Base-by-base conservation (phyloP, 1,139 yeast genomes). In the Geotrichum carabidarum region DNA sequence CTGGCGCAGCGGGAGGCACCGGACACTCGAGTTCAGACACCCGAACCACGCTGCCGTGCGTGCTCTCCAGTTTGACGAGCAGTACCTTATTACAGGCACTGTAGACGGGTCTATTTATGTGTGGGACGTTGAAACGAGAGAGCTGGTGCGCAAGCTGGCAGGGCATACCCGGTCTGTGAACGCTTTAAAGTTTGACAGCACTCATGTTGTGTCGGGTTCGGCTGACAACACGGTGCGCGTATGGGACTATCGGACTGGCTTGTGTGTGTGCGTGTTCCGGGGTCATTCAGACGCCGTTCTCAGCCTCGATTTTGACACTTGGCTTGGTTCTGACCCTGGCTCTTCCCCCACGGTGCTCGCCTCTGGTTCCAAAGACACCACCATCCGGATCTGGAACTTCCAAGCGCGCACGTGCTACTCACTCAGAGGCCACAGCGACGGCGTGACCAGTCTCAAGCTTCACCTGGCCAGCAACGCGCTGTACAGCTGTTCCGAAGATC, bases 351-450 rank as follows among this genome's bases (percentile, higher is more conserved):
- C 5, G 5, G 77, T 89, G 35, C 89, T 93, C 66, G 98, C 91
- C 1, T 84, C 94, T 6, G 99, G 98, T 0, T 84, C 95, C 15
- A 96, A 96, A 0, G 99, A 93, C 71, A 79, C 81, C 61, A 90
- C 95, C 0, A 86, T 93, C 54, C 88, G 90, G 67, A 93, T 93
- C 11, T 93, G 99, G 99, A 95, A 93, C 69, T 96, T 93, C 54
- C 95, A 87, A 67, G 83, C 90, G 15, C 78, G 96, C 70, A 87
- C 95, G 1, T 93, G 97, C 67, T 89, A 86, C 69, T 89, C 98
- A 0, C 75, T 93, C 58, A 77, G 97, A 41, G 99, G 99, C 2
- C 99, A 93, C 68, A 79, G 85, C 0, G 98, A 88, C 62, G 84
- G 95, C 83, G 96, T 93, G 31, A 89, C 88, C 62, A 81, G 88